Evolutionary conservation across 2,329 filamentous ascomycete genomes (phyloP), one percentile per base, ranked within the genome.

Genomic region (Ceratocystis cubensis): DNA sequence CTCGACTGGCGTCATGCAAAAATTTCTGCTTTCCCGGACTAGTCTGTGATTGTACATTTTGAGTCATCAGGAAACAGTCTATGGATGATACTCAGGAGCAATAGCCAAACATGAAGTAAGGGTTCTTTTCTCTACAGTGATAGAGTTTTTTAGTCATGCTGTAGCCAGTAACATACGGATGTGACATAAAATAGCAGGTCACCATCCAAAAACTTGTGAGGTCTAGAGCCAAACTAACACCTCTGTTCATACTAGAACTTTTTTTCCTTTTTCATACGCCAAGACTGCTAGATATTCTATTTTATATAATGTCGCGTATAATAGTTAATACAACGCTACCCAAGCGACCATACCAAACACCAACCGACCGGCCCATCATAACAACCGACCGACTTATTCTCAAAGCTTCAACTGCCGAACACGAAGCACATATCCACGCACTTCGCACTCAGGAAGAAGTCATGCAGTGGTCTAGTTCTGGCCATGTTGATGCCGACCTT

Each of bases 401-500:
- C 64, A 77, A 84, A 17, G 80, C 81, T 1, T 73, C 82, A 48
- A 70, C 71, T 0, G 73, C 77, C 20, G 75, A 78, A 2, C 84
- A 88, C 72, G 75, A 82, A 1, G 73, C 75, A 1, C 79, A 75
- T 5, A 68, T 85, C 17, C 75, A 83, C 69, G 74, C 74, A 25
- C 75, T 89, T 65, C 82, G 85, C 28, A 77, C 76, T 15, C 78
- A 85, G 71, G 78, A 79, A 3, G 83, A 85, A 70, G 82, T 86
- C 61, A 88, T 89, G 86, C 73, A 73, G 65, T 85, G 80, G 78
- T 85, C 84, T 65, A 65, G 69, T 2, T 69, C 71, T 69, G 79
- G 78, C 67, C 66, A 70, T 7, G 70, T 75, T 7, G 80, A 86
- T 73, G 68, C 71, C 65, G 75, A 79, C 70, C 62, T 78, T 1